phyloP scores from a whole-genome alignment of 2,329 filamentous ascomycete genomes.

The Sarocladium oryzae region DNA sequence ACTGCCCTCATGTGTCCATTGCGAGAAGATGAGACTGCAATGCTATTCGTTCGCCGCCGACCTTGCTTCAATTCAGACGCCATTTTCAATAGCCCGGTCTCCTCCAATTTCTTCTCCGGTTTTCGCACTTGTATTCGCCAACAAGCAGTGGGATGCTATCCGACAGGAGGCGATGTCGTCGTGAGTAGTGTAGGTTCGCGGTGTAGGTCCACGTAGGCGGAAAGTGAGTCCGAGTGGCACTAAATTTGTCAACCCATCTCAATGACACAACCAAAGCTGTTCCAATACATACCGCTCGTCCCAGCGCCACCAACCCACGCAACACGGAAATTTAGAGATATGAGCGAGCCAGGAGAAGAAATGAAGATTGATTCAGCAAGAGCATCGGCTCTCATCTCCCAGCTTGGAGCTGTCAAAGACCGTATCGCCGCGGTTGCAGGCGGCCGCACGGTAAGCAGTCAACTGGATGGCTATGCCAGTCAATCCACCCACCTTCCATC shows the following conservation, averaged over 20 bases:
- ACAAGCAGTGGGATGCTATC: too few relatives aligned
- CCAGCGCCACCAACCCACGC: neutral
- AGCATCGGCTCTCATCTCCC: slow-evolving; percentile 55
- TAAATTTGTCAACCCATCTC: neutral
- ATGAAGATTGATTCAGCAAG: slow-evolving; percentile 59
- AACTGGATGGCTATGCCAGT: neutral
- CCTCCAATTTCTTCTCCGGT: too few relatives aligned
- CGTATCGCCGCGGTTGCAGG: slow-evolving; percentile 48
- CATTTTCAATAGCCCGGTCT: slow-evolving; percentile 17
- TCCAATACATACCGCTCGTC: neutral
- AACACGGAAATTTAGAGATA: too few relatives aligned
- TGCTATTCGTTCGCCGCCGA: slow-evolving; percentile 43
- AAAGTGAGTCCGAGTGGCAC: neutral
- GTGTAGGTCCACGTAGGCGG: slow-evolving; percentile 10
- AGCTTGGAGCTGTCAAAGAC: slow-evolving; percentile 53
- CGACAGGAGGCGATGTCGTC: too few relatives aligned
- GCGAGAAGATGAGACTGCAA: slow-evolving; percentile 30
- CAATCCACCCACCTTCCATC: neutral
- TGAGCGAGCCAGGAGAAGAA: slow-evolving; percentile 36
- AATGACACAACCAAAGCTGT: slow-evolving; percentile 3
- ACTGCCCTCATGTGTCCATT: slow-evolving; percentile 35
- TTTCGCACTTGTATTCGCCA: too few relatives aligned
- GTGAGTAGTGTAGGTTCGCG: neutral
- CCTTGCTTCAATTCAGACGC: slow-evolving; percentile 23
- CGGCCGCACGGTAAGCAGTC: slow-evolving; percentile 46